phyloP scores from a whole-genome alignment of 148 eudicot genomes.

The Bassia scoparia region DNA sequence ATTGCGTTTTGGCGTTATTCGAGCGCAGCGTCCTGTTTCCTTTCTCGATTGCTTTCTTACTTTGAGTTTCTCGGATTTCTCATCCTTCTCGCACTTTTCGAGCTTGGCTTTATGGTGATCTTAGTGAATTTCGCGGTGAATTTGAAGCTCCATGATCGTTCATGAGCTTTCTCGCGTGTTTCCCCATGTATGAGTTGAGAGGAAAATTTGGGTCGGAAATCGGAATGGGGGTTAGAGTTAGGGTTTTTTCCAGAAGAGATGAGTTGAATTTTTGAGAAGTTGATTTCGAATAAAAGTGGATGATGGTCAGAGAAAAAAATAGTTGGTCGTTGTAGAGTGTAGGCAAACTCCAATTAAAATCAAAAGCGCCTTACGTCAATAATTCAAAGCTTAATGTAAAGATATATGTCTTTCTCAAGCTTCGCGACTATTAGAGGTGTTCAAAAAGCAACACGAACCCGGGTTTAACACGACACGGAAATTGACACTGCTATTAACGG shows the following conservation, averaged over 20 bases:
- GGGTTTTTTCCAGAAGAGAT: slow-evolving; percentile 20
- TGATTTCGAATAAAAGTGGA: not conserved
- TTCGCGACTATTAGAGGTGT: too few relatives aligned
- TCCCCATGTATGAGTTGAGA: slow-evolving; percentile 15
- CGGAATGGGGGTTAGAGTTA: slow-evolving; percentile 19
- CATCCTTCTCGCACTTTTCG: slow-evolving; percentile 35
- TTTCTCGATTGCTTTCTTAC: slow-evolving; percentile 38
- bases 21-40: slow-evolving; percentile 35
- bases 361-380: too few relatives aligned
- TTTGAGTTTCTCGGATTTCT: slow-evolving; percentile 36
- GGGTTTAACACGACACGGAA: too few relatives aligned
- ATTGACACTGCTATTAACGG: too few relatives aligned
- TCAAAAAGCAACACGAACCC: too few relatives aligned
- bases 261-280: not conserved
- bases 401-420: too few relatives aligned
- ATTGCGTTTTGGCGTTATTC: slow-evolving; percentile 37
- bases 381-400: too few relatives aligned
- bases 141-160: slow-evolving; percentile 37
- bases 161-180: slow-evolving; percentile 39
- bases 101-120: slow-evolving; percentile 30
- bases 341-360: too few relatives aligned
- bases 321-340: too few relatives aligned
- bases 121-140: slow-evolving; percentile 38
- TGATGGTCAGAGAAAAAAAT: not conserved
- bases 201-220: slow-evolving; percentile 3